Conservation (phyloP, 768 basidiomycete genomes). For the Coprinellus aureogranulatus region DNA sequence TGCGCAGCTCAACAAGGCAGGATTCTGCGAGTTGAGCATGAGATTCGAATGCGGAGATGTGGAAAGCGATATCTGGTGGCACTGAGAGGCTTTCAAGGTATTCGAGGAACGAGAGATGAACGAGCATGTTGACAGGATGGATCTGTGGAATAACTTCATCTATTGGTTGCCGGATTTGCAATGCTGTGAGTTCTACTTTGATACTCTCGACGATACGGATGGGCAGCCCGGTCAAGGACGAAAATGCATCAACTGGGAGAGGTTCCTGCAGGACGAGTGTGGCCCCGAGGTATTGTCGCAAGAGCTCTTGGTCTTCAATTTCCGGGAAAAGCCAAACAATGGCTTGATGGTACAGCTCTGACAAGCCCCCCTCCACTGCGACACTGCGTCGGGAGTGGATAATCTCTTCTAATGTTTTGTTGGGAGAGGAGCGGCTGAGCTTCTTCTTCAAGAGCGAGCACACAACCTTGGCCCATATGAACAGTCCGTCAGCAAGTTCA, state of each 20-base stretch:
- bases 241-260: not conserved
- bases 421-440: not conserved
- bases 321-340: not conserved
- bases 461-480: not conserved
- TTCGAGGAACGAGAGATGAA: not conserved
- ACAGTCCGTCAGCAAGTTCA: not conserved
- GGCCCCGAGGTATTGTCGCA: not conserved
- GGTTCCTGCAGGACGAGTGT: conserved; percentile 1
- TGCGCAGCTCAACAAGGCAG: no score
- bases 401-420: not conserved
- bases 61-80: not conserved
- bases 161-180: not conserved
- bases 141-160: not conserved
- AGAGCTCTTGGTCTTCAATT: not conserved
- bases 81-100: not conserved
- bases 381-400: not conserved
- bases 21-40: not conserved
- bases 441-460: not conserved
- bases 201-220: not conserved
- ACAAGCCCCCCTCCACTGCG: not conserved
- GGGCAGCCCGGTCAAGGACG: not conserved
- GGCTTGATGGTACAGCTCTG: not conserved
- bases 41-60: not conserved
- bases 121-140: not conserved
- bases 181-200: not conserved